phyloP scores from a whole-genome alignment of 192 early-diverging fungal species.

The Umbelopsis sp. region DNA sequence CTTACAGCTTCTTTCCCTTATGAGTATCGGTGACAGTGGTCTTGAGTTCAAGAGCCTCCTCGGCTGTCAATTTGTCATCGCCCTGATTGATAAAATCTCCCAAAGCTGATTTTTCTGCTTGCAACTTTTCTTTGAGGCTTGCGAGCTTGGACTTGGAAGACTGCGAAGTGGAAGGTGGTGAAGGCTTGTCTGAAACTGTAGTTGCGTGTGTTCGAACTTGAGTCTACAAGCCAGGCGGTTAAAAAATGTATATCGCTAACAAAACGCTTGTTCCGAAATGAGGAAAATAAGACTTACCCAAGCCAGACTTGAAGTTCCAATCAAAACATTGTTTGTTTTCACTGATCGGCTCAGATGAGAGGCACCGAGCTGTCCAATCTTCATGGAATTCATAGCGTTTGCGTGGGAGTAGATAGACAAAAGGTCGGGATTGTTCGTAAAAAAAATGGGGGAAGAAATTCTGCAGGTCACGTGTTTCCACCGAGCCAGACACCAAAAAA shows the following conservation, averaged over 20 bases:
- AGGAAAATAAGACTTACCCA: neutral
- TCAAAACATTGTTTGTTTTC: neutral
- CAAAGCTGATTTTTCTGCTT: slow-evolving; percentile 48
- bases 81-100: slow-evolving; percentile 60
- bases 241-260: neutral
- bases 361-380: slow-evolving; percentile 7
- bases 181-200: slow-evolving; percentile 5
- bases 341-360: neutral
- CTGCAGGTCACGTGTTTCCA: slow-evolving; percentile 17
- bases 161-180: slow-evolving; percentile 8
- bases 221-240: neutral
- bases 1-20: slow-evolving; percentile 36
- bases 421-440: neutral
- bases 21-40: slow-evolving; percentile 46
- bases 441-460: slow-evolving; percentile 1
- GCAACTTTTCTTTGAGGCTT: slow-evolving; percentile 43
- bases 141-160: slow-evolving; percentile 44
- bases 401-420: slow-evolving; percentile 18
- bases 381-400: slow-evolving; percentile 4
- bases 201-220: slow-evolving; percentile 11
- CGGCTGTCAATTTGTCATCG: slow-evolving; percentile 52
- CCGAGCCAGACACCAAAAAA: slow-evolving; percentile 14
- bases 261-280: neutral
- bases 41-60: slow-evolving; percentile 65
- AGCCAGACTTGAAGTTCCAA: neutral